Base-by-base conservation (phyloP, 2,329 filamentous ascomycete species). In the Biscogniauxia sp. region DNA sequence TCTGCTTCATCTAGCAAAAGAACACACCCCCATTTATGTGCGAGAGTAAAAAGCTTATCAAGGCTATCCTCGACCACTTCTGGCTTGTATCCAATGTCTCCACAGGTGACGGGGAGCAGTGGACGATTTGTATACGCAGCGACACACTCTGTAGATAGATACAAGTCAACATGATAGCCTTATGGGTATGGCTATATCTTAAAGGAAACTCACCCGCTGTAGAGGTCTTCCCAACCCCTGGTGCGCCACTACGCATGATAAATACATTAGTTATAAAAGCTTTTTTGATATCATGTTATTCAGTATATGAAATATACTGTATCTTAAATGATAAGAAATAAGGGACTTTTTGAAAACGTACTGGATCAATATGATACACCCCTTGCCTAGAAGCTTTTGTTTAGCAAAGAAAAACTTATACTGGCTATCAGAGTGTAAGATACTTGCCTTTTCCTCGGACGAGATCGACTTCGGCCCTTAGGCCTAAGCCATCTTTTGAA, bases 81-180 rank as follows among this genome's bases (percentile, higher is more conserved):
- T 0, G 73, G 62, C 2, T 70, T 75, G 15, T 77, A 74, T 0
- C 73, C 74, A 11, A 76, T 65, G 54, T 76, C 74, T 60, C 67
- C 67, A 57, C 67, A 67, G 2, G 66, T 68, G 11, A 68, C 65
- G 9, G 61, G 60, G 13, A 66, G 63, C 0, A 65, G 52, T 0
- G 64, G 66, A 20, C 68, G 64, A 8, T 57, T 61, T 17, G 67
- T 68, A 11, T 52, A 56, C 20, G 64, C 66, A 19, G 68, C 68
- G 2, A 70, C 62, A 5, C 65, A 62, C 63, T 69, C 66, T 69
- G 25, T 26, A 11, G 52, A 13, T 26, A 28, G 37, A 45, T 3
- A 45, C 23, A 5, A n/a, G 37, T 45, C 37, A 45, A n/a, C 5
- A 45, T 45, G 37, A 11, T 45, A 9, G 7, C 7, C 2, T n/a